Base-by-base conservation (phyloP, 2,329 filamentous ascomycete genomes). In the Verticillium albo-atrum region DNA sequence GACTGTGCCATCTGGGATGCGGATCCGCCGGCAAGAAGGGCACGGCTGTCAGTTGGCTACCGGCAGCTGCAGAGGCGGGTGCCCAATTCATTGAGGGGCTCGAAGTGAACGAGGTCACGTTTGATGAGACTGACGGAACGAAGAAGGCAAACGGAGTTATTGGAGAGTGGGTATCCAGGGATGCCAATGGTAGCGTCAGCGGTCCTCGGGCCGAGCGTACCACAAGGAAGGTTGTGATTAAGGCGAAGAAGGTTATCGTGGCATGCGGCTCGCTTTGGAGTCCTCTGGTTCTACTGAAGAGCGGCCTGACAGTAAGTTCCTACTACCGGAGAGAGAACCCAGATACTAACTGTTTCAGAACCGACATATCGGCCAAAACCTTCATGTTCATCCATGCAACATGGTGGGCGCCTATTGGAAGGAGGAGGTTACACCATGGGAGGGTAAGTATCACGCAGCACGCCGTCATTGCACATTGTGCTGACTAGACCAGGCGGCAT, bases 81-180 rank as follows among this genome's bases (percentile, higher is more conserved):
- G 90, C 92, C 1, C 79, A 83, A 63, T 97, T 97, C 70, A 83
- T 96, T 60, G 92, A 97, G 77, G 92, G 92, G 0, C 91, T 95
- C 67, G 74, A 86, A 23, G 90, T 87, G 0, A 83, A 90, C 14
- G 82, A 82, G 61, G 79, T 97, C 17, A 64, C 90, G 0, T 96
- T 96, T 70, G 84, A 87, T 25, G 77, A 82, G 15, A 69, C 69
- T 4, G 71, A 69, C 12, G 71, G 71, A 1, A 77, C 75, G 7
- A 83, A 81, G 64, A 81, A 80, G 4, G 91, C 90, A 0, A 82
- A 81, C 0, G 93, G 93, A 0, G 81, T 97, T 1, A 76, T 85
- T 60, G 93, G 92, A 2, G 79, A 78, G 6, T 97, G 92, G 93
- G 85, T 82, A 3, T 89, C 89, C 1, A 83, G 90, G 60, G 90